These are phyloP conservation scores for Zelonia costaricensis DNA, from an alignment of 208 protist species.

Conservation along the genomic window DNA sequence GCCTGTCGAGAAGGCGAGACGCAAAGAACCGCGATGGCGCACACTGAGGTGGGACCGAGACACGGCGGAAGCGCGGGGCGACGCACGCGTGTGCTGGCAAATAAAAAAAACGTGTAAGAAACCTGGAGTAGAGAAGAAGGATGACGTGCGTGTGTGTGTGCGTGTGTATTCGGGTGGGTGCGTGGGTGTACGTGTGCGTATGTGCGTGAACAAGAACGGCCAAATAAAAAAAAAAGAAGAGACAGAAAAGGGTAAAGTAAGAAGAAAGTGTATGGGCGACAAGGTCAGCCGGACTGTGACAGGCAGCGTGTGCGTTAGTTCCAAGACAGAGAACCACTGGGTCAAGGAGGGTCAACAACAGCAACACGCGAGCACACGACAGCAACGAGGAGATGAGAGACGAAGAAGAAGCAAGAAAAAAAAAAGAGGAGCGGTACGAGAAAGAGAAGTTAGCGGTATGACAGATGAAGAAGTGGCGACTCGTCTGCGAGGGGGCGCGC, in stretches of 20 bases:
- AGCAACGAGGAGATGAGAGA: not conserved
- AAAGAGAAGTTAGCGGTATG: too few relatives aligned
- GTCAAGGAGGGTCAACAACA: too few relatives aligned
- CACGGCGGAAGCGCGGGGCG: not conserved
- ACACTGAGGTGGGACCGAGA: too few relatives aligned
- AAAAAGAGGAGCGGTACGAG: not conserved
- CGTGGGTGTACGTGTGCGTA: not conserved
- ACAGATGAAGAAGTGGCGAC: too few relatives aligned
- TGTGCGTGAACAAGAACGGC: not conserved
- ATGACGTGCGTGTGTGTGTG: not conserved
- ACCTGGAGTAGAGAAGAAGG: not conserved
- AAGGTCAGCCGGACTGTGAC: too few relatives aligned
- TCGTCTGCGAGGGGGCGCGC: too few relatives aligned
- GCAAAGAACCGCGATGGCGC: too few relatives aligned
- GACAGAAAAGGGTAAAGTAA: not conserved
- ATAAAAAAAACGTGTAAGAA: not conserved
- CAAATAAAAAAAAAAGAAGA: conserved; percentile 5
- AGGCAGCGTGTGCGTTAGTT: too few relatives aligned
- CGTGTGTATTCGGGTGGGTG: not conserved
- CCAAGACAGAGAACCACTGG: too few relatives aligned
- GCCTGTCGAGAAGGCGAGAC: too few relatives aligned
- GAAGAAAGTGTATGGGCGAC: not conserved
- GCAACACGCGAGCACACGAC: not conserved
- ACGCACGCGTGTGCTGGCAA: too few relatives aligned
- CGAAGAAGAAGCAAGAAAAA: not conserved